Percentiles rank a stretch among this genome's conserved stretches.
Evolutionary conservation across 2,329 filamentous ascomycete species (phyloP).

Genomic region (Colletotrichum australisinense): DNA sequence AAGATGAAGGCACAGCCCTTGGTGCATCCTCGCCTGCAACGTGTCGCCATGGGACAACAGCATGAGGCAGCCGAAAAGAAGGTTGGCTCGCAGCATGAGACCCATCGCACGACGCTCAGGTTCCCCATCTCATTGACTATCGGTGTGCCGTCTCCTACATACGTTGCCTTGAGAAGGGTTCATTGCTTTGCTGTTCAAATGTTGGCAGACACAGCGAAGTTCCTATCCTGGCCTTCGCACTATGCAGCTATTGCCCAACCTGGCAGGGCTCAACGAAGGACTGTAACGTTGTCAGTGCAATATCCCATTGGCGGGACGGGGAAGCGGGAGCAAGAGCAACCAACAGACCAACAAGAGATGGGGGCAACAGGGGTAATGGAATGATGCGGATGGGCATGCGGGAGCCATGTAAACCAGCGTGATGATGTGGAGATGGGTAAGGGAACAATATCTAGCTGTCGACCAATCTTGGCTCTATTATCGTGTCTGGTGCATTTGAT

Average conservation of each 20-base stretch:
- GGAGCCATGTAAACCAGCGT: conserved; percentile 4
- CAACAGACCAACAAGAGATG: background rate
- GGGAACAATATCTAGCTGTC: background rate
- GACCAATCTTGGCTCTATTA: background rate
- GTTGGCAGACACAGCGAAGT: background rate
- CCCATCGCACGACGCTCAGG: background rate
- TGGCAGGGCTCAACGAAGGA: background rate
- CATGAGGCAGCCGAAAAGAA: background rate
- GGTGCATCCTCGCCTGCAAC: background rate
- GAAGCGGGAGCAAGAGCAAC: background rate
- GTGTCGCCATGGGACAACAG: background rate
- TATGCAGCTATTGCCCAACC: conserved; percentile 15
- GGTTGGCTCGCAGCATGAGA: background rate
- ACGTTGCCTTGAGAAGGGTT: background rate
- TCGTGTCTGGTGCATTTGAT: background rate
- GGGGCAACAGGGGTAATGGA: background rate
- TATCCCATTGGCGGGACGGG: background rate
- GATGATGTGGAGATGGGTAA: background rate
- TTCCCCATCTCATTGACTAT: background rate
- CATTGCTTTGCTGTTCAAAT: background rate
- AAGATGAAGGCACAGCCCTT: background rate
- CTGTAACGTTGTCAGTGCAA: background rate
- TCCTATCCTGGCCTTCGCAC: background rate
- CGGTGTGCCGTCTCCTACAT: background rate
- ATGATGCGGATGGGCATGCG: conserved; percentile 8